Conservation (phyloP, 2,329 filamentous ascomycete genomes). For the Nothophaeocryptopus gaeumannii region DNA sequence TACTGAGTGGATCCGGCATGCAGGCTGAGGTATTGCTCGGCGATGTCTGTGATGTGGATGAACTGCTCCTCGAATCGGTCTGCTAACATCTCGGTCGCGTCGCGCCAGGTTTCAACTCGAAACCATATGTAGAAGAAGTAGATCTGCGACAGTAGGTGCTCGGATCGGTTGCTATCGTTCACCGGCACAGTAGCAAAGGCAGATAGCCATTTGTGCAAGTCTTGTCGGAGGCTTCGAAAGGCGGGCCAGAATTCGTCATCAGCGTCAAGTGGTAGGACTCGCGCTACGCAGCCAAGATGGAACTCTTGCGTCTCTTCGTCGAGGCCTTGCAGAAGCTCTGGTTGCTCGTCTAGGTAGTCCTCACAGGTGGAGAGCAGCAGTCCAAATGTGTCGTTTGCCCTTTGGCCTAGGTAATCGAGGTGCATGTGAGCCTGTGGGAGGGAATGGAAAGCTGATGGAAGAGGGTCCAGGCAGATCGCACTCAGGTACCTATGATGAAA, state of each 20-base stretch:
- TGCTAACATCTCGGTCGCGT: conserved; percentile 2
- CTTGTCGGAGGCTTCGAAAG: neutral
- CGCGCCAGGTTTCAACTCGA: conserved; percentile 5
- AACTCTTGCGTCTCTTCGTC: neutral
- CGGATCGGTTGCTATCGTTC: neutral
- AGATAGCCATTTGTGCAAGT: neutral
- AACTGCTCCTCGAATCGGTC: conserved; percentile 13
- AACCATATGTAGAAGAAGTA: conserved; percentile 3
- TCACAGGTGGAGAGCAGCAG: neutral
- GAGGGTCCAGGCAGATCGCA: conserved; percentile 1
- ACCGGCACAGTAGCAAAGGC: neutral
- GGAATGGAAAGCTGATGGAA: conserved; percentile 7
- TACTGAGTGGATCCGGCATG: neutral
- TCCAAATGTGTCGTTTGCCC: neutral
- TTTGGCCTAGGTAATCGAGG: neutral
- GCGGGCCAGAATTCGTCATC: neutral
- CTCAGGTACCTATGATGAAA: neutral
- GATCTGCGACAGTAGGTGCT: neutral
- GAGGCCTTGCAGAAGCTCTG: neutral
- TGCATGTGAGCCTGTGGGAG: neutral
- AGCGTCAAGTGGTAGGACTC: no score
- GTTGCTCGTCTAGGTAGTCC: neutral
- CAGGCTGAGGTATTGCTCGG: neutral
- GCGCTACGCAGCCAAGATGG: no score
- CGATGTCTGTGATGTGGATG: conserved; percentile 3